Evolutionary conservation across 148 eudicot genomes (phyloP).

Genomic region (Limonium bicolor): DNA sequence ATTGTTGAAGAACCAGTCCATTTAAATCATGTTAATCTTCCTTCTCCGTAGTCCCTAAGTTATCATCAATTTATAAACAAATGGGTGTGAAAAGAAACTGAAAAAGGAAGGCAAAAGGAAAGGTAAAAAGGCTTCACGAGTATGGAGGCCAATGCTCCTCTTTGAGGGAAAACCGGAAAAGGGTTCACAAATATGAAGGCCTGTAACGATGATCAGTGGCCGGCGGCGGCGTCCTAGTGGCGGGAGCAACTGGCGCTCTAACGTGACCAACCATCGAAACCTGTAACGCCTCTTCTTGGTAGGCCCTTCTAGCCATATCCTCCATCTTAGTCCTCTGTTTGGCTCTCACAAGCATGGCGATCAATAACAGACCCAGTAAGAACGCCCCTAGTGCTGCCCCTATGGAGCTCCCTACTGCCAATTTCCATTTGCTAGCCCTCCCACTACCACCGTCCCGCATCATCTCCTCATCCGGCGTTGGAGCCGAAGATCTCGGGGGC

Average conservation of each 20-base stretch:
- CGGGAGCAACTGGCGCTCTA: slow-evolving; percentile 46
- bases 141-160: no score
- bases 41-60: no score
- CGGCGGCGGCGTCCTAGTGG: slow-evolving; percentile 41
- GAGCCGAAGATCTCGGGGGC: slow-evolving; percentile 8
- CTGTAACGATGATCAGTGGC: slow-evolving; percentile 41
- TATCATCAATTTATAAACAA: no score
- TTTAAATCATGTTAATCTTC: no score
- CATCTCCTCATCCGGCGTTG: slow-evolving; percentile 7
- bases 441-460: slow-evolving; percentile 7
- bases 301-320: slow-evolving; percentile 78
- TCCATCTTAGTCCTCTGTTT: slow-evolving; percentile 70
- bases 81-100: no score
- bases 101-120: no score
- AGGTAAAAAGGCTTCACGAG: no score
- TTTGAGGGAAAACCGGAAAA: no score
- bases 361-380: slow-evolving; percentile 45
- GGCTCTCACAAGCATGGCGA: slow-evolving; percentile 79
- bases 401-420: slow-evolving; percentile 51
- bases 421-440: slow-evolving; percentile 40
- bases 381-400: slow-evolving; percentile 78
- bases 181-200: slow-evolving; percentile 29
- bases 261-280: slow-evolving; percentile 94
- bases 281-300: slow-evolving; percentile 81
- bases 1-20: slow-evolving; percentile 1